Percentiles rank a stretch among this genome's conserved stretches.
Evolutionary conservation across 305 asterid genomes (phyloP).

Genomic region (Fraxinus albicans): DNA sequence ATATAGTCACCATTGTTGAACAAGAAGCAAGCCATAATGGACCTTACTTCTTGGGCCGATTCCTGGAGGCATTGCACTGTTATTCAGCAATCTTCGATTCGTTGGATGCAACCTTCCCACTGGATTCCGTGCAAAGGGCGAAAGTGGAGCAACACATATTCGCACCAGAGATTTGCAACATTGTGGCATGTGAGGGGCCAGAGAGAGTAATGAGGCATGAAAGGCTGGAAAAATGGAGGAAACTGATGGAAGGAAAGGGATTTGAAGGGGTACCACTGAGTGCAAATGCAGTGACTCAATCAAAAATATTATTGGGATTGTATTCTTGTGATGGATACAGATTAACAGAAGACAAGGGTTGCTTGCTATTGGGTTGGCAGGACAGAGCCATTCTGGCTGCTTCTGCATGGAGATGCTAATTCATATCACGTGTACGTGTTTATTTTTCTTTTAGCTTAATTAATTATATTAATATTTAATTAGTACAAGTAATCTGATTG

Average conservation of each 20-base stretch:
- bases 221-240: conserved; percentile 82
- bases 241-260: conserved; percentile 73
- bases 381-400: conserved; percentile 79
- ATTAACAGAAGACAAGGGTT: conserved; percentile 72
- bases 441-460: background rate
- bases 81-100: conserved; percentile 79
- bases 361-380: conserved; percentile 85
- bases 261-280: conserved; percentile 64
- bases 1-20: conserved; percentile 79
- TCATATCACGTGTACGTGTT: background rate
- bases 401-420: conserved; percentile 80
- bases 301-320: conserved; percentile 65
- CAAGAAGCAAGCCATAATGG: conserved; percentile 90
- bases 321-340: conserved; percentile 83
- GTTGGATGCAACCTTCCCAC: conserved; percentile 72
- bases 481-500: background rate
- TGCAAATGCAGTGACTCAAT: conserved; percentile 76
- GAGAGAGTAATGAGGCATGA: conserved; percentile 69
- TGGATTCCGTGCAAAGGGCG: conserved; percentile 72
- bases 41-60: conserved; percentile 80
- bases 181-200: conserved; percentile 64
- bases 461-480: conserved; percentile 17
- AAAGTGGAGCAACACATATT: conserved; percentile 79
- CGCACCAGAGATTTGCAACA: conserved; percentile 74
- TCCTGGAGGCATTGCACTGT: conserved; percentile 74